Evolutionary conservation across 2,329 filamentous ascomycete genomes (phyloP).

Genomic region (Leptographium lundbergii): DNA sequence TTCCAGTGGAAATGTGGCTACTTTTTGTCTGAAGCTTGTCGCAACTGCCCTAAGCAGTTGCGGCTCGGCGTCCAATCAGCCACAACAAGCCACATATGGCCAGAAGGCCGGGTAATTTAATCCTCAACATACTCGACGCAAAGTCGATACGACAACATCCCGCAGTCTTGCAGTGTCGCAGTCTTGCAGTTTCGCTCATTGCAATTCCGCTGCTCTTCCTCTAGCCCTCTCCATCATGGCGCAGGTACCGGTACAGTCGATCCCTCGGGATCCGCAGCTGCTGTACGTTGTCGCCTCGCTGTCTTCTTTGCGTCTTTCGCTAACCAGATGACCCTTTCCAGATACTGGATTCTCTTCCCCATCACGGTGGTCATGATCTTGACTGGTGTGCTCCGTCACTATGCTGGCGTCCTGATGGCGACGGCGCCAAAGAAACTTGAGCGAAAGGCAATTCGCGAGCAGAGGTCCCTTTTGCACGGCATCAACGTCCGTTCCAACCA

Average conservation of each 20-base stretch:
- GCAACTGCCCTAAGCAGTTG: not conserved
- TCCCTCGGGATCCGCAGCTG: slow-evolving; percentile 94
- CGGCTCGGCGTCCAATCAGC: not conserved
- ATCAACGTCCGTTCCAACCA: slow-evolving; percentile 75
- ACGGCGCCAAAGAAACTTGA: slow-evolving; percentile 72
- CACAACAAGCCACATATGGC: not conserved
- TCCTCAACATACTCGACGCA: not conserved
- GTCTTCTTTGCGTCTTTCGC: not conserved
- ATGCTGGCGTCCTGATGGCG: slow-evolving; percentile 84
- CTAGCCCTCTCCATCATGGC: slow-evolving; percentile 46
- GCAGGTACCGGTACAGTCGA: slow-evolving; percentile 79
- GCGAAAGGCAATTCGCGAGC: slow-evolving; percentile 67
- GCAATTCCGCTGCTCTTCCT: not conserved
- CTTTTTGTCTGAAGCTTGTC: not conserved
- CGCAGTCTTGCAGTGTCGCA: not conserved
- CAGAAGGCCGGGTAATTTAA: not conserved
- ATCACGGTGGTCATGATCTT: slow-evolving; percentile 98
- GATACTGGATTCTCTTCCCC: slow-evolving; percentile 97
- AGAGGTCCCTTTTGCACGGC: slow-evolving; percentile 71
- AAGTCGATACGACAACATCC: not conserved
- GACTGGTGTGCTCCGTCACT: slow-evolving; percentile 91
- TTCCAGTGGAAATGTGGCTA: slow-evolving; percentile 9
- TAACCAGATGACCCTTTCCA: slow-evolving; percentile 23
- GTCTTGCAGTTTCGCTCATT: not conserved
- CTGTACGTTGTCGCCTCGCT: slow-evolving; percentile 52